Evolutionary conservation across 495 filamentous ascomycete genomes (phyloP), one percentile per base, ranked within the genome.

Genomic region (Aspergillus homomorphus): DNA sequence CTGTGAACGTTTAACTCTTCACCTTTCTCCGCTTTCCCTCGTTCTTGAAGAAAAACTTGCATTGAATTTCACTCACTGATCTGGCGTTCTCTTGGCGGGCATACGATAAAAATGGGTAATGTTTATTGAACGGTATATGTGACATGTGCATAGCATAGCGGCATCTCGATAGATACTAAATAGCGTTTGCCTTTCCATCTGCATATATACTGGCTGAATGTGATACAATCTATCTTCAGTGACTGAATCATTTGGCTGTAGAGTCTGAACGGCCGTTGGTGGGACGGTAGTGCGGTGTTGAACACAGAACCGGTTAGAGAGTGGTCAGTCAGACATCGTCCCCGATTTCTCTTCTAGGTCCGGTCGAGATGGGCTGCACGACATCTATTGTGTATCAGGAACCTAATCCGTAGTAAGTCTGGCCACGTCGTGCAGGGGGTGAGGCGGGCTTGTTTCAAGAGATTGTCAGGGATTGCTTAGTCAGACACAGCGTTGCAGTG

Each of bases 91-190:
- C 14, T 6, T 18, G 46, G 8, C 16, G 20, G 46, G 6, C 6
- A 51, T 51, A 51, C 30, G 33, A 51, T 51, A 26, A 12, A 19
- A 51, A 51, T n/a, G 23, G 28, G 15, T 51, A 51, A 51, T 51
- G 48, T 51, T 51, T 51, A 51, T 51, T 51, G 15, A 18, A 51
- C 19, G 15, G 48, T 24, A 16, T 10, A 50, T 50, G 46, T 43
- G 51, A 44, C 24, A 53, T 49, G 18, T 48, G 45, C n/a, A 48
- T 22, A 10, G 48, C 21, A 60, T 20, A 42, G 9, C 49, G 28
- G 15, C n/a, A 51, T 51, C 45, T 48, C 45, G 20, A 22, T 23
- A 10, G 4, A 9, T 0, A 21, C 28, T 51, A 51, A 23, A 51
- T 26, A 28, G 45, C 45, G 45, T 20, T 46, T 46, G 45, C 45